Conservation (phyloP, 768 basidiomycete genomes). For the Collybia sordida region DNA sequence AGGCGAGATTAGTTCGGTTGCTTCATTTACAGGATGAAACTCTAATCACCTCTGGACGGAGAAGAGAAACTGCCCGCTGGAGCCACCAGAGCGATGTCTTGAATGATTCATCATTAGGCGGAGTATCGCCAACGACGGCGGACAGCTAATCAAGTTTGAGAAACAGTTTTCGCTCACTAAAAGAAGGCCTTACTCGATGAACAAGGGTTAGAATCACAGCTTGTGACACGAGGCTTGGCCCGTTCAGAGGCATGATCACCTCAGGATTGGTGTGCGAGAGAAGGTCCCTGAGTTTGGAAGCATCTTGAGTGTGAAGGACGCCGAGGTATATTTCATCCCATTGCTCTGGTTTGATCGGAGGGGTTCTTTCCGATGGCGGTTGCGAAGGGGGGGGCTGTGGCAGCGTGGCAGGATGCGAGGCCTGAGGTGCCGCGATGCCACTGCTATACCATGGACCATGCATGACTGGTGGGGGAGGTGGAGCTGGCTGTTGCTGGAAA, state of each 20-base stretch:
- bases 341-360: slow-evolving; percentile 63
- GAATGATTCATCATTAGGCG: slow-evolving; percentile 78
- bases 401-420: slow-evolving; percentile 75
- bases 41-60: slow-evolving; percentile 67
- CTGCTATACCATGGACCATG: slow-evolving; percentile 63
- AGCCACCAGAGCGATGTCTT: slow-evolving; percentile 87
- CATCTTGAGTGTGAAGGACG: slow-evolving; percentile 74
- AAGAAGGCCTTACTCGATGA: slow-evolving; percentile 60
- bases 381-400: slow-evolving; percentile 48
- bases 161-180: background rate
- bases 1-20: slow-evolving; percentile 6
- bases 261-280: slow-evolving; percentile 76
- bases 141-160: slow-evolving; percentile 52
- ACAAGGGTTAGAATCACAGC: slow-evolving; percentile 83
- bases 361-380: slow-evolving; percentile 44
- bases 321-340: slow-evolving; percentile 85
- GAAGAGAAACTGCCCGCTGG: slow-evolving; percentile 66
- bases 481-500: slow-evolving; percentile 34
- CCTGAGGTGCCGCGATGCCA: slow-evolving; percentile 76
- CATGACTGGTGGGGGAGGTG: slow-evolving; percentile 30
- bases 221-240: slow-evolving; percentile 71
- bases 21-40: background rate
- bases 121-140: slow-evolving; percentile 69
- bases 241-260: slow-evolving; percentile 74
- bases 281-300: slow-evolving; percentile 71